Base-by-base conservation (phyloP, 2,329 filamentous ascomycete species). In the Aaosphaeria arxii region DNA sequence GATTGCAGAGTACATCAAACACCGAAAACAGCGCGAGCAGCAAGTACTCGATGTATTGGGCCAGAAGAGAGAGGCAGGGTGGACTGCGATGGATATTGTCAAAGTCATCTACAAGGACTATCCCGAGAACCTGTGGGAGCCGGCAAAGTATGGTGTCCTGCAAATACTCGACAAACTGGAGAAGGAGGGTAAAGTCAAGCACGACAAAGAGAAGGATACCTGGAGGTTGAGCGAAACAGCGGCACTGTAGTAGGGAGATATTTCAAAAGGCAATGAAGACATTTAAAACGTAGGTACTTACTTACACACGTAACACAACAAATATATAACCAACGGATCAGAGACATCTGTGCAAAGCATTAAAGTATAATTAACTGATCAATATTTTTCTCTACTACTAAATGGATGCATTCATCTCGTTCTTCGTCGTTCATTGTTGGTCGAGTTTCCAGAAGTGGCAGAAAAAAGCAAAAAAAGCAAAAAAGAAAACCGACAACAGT, bases 31-130 rank as follows among this genome's bases (percentile, higher is more conserved):
- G 72, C 81, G 94, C 24, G 92, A 97, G 70, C 63, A 61, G 64
- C 67, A 66, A 58, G 67, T 66, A 13, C 53, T 70, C 32, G 68
- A 71, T 40, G 67, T 73, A 11, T 38, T 67, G 44, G 41, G 55
- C 50, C 11, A 75, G 46, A 53, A 63, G 36, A 57, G 56, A 43
- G 42, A 64, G n/a, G 52, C 55, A 36, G 66, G 68, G 2, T 90
- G 87, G 88, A 82, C 80, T 5, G 78, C 84, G 6, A 86, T 90
- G 80, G 89, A 92, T 49, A 76, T 97, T 54, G 92, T 96, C n/a
- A 88, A 87, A 69, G 75, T 88, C 31, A 89, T 99, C 32, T 99
- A 99, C 67, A 80, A 78, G 45, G 85, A 89, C 59, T 85, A 95
- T 24, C 86, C 88, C 0, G 83, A 88, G 66, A 83, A 78, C 60